Conservation (phyloP, 176 grass and related monocot genomes). For the Alloteropsis semialata region DNA sequence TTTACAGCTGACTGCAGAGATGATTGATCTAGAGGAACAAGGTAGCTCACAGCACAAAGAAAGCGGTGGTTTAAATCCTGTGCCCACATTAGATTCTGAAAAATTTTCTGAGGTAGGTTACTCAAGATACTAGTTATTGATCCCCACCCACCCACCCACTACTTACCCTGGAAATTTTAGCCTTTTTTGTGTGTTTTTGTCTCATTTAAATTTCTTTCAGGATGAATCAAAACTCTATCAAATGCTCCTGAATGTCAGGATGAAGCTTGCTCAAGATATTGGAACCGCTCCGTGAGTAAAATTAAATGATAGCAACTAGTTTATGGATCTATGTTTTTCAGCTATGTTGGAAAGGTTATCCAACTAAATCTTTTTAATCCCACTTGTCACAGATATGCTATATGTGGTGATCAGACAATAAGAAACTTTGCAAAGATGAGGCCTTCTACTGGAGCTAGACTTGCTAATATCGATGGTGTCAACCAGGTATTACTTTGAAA, state of each 20-base stretch:
- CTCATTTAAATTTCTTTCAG: conserved; percentile 48
- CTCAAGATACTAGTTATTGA: conserved; percentile 22
- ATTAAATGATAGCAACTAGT: conserved; percentile 2
- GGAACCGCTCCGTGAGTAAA: conserved; percentile 88
- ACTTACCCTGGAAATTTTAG: not conserved
- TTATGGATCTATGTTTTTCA: conserved; percentile 5
- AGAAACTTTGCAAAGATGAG: conserved; percentile 82
- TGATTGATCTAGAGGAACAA: conserved; percentile 74
- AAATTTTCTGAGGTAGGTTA: conserved; percentile 61
- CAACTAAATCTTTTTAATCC: conserved; percentile 18
- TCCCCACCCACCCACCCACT: not conserved
- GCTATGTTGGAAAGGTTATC: not conserved
- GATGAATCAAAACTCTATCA: conserved; percentile 72
- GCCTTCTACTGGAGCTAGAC: conserved; percentile 71
- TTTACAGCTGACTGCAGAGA: conserved; percentile 75
- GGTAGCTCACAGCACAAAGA: conserved; percentile 56
- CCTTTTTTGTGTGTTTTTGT: not conserved
- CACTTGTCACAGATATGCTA: conserved; percentile 67
- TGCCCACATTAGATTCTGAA: conserved; percentile 42
- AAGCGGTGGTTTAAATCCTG: conserved; percentile 51
- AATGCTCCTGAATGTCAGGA: conserved; percentile 69
- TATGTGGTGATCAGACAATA: conserved; percentile 94
- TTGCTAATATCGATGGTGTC: conserved; percentile 90
- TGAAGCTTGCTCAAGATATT: conserved; percentile 68
- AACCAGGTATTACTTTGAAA: conserved; percentile 66